Base-by-base conservation (phyloP, 768 basidiomycete species). In the Boletus patriciae region DNA sequence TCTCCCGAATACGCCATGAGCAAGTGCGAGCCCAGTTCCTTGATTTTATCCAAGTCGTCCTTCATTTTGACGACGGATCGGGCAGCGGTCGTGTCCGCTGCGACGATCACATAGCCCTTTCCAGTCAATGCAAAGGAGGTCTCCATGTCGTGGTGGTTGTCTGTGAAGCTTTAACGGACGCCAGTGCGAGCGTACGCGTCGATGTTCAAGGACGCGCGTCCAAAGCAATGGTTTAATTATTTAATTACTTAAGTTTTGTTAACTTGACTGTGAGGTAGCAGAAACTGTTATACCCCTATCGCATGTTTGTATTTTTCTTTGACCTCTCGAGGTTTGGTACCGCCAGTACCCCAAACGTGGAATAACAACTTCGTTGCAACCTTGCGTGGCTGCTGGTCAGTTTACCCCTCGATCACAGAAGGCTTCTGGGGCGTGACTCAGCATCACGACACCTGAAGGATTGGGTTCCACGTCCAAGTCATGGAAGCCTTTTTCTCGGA, bases 31-130 rank as follows among this genome's bases (percentile, higher is more conserved):
- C 92, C 87, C 42, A 99, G 81, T 23, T 83, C 80, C 74, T 94
- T 94, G 79, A 96, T 92, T 78, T 98, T 98, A 80, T 98, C 95
- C 76, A 92, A 91, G 74, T 97, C 94, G 37, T 81, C 71, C 78
- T 98, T 97, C 94, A 98, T 97, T 77, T 94, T 96, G 70, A 98
- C 87, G 74, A 99, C 92, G 33, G 94, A 97, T 63, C 92, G 83
- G 4, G 88, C 85, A 9, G 94, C 85, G 15, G 87, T 91, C 9
- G 88, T 93, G 74, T 98, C 96, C 11, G 94, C 86, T 3, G 95
- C 94, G 64, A 99, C 76, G 60, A 99, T 83, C 54, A 93, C 88
- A 75, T 93, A 99, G 66, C 87, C 95, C 71, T 97, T 96, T 48
- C 95, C 95, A 40, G 84, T 90, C 52, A 98, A 69, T 37, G 89